Evolutionary conservation across 345 rosid genomes (phyloP).

Genomic region (Salix udensis): DNA sequence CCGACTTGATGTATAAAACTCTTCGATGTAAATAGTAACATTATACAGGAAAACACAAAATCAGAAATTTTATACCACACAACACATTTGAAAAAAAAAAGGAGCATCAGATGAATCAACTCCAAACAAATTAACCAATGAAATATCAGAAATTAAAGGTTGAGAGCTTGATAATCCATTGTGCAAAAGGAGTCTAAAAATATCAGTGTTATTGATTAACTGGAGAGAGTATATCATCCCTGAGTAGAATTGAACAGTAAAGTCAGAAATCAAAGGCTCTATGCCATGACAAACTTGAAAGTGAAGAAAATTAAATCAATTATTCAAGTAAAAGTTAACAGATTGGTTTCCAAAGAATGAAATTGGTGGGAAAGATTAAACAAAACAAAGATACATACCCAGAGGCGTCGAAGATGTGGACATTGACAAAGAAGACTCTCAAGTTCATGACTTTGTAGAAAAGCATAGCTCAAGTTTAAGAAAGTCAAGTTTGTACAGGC

Average conservation of each 20-base stretch:
- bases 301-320: background rate
- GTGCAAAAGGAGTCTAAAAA: background rate
- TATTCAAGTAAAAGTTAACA: background rate
- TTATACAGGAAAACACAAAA: background rate
- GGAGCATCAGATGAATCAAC: background rate
- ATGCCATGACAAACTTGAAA: background rate
- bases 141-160: background rate
- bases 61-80: background rate
- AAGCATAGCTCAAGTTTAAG: constrained; percentile 56
- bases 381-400: constrained; percentile 38
- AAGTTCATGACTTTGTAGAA: constrained; percentile 48
- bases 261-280: background rate
- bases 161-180: background rate
- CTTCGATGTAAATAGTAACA: background rate
- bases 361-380: background rate
- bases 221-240: too few species aligned
- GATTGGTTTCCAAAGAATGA: too few species aligned
- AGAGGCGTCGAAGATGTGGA: constrained; percentile 51
- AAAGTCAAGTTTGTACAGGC: constrained; percentile 50
- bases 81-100: background rate
- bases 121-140: background rate
- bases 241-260: too few species aligned
- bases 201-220: background rate
- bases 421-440: constrained; percentile 52
- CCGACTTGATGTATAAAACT: background rate